Conservation (phyloP, 257 asterid species). For the Voacanga thouarsii region DNA sequence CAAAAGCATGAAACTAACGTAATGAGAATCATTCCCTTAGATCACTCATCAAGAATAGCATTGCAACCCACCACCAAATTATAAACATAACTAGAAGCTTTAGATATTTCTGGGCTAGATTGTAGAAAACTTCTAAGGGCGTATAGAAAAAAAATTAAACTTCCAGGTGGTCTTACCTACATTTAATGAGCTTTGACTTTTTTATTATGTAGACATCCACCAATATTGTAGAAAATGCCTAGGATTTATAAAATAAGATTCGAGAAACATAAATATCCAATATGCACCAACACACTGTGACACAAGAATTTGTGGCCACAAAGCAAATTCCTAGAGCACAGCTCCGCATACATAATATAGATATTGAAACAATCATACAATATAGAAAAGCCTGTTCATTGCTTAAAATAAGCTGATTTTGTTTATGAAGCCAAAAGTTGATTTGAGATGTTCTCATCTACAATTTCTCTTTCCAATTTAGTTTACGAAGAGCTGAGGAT, state of each 20-base stretch:
- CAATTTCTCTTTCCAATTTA: background rate
- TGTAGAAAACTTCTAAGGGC: background rate
- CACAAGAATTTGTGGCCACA: background rate
- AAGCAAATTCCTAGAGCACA: background rate
- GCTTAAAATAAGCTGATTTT: background rate
- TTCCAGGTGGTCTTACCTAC: background rate
- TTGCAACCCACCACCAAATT: background rate
- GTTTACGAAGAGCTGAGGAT: background rate
- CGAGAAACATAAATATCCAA: background rate
- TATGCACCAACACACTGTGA: background rate
- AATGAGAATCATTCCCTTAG: background rate
- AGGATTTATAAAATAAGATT: background rate
- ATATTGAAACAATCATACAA: background rate
- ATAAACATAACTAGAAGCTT: background rate
- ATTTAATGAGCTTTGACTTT: background rate
- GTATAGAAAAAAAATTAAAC: background rate
- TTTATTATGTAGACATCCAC: background rate
- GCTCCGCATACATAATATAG: background rate
- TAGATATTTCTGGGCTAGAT: background rate
- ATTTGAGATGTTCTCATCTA: background rate
- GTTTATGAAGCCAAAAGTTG: background rate
- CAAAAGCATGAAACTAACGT: background rate
- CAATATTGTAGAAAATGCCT: background rate
- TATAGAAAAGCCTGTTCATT: background rate
- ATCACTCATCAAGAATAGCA: constrained; percentile 1